Evolutionary conservation across 306 rosid genomes (phyloP), one percentile per base, ranked within the genome.

Genomic region (Lagenaria siceraria): DNA sequence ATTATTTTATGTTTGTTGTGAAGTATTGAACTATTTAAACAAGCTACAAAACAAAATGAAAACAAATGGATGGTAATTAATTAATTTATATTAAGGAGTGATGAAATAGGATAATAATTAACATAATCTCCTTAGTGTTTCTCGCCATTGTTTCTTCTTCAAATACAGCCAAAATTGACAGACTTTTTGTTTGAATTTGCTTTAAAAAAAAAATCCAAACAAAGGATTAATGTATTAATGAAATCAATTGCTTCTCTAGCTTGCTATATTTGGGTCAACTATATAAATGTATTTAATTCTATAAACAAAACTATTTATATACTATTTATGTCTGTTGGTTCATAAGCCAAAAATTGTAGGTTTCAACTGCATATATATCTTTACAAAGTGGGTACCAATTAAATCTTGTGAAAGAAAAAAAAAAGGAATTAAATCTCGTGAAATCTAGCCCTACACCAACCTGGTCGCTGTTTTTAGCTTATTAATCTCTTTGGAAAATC

Each of bases 111-210:
- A 69, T 69, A 35, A 46, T 12, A 12, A 46, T 46, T 46, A 46
- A 36, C 13, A 36, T 21, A 10, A 46, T 72, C 15, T 46, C 61
- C 77, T 73, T 73, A 31, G 77, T 73, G 77, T 73, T 73, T 73
- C 77, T 52, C 77, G 62, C 77, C 77, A 52, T 73, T 52, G 60
- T 73, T 73, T 73, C 76, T 71, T 48, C 40, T 71, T 15, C 76
- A 43, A 71, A 71, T 71, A 48, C 76, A 25, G 58, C 58, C 76
- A 52, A 72, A n/a, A 25, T 27, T 4, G 60, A 27, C 56, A 25
- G 55, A 31, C 49, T 64, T 70, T 70, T 70, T 70, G 56, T 42
- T 70, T 43, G 56, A 70, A 69, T 42, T 69, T 68, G 9, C 36
- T 69, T 24, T 21, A 22, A 48, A 48, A 71, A 70, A 22, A 13